These are phyloP conservation scores for Phyllosticta citribraziliensis DNA, from an alignment of 2,329 filamentous ascomycete genomes.

Conservation along the genomic window DNA sequence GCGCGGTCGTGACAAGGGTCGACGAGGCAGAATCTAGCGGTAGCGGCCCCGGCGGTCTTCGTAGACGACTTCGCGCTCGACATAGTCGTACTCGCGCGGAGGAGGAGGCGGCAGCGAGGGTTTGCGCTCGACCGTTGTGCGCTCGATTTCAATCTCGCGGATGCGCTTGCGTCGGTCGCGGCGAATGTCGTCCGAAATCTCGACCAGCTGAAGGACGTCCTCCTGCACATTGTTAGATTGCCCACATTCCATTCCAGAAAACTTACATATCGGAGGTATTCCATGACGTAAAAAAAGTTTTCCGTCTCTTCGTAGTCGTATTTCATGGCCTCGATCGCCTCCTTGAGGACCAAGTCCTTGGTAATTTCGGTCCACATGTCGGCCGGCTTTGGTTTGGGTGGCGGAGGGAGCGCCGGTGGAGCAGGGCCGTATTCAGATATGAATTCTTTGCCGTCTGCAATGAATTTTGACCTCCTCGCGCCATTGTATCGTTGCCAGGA, in stretches of 20 bases:
- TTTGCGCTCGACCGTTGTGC: constrained; percentile 38
- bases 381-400: constrained; percentile 28
- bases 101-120: constrained; percentile 13
- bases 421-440: constrained; percentile 32
- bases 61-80: constrained; percentile 59
- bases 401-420: constrained; percentile 2
- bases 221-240: constrained; percentile 47
- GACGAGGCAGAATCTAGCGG: constrained; percentile 16
- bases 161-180: constrained; percentile 50
- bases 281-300: constrained; percentile 83
- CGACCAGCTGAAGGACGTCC: constrained; percentile 74
- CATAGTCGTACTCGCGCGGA: constrained; percentile 47
- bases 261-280: constrained; percentile 81
- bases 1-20: neutral
- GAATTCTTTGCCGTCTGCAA: constrained; percentile 52
- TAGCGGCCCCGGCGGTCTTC: constrained; percentile 38
- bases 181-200: constrained; percentile 74
- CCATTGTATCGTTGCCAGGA: constrained; percentile 74
- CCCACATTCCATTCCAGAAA: neutral
- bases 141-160: constrained; percentile 53
- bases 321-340: constrained; percentile 74
- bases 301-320: constrained; percentile 90
- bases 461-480: constrained; percentile 63
- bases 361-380: constrained; percentile 94
- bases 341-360: constrained; percentile 76